Base-by-base conservation (phyloP, 495 filamentous ascomycete genomes). In the Mytilinidion resinicola region DNA sequence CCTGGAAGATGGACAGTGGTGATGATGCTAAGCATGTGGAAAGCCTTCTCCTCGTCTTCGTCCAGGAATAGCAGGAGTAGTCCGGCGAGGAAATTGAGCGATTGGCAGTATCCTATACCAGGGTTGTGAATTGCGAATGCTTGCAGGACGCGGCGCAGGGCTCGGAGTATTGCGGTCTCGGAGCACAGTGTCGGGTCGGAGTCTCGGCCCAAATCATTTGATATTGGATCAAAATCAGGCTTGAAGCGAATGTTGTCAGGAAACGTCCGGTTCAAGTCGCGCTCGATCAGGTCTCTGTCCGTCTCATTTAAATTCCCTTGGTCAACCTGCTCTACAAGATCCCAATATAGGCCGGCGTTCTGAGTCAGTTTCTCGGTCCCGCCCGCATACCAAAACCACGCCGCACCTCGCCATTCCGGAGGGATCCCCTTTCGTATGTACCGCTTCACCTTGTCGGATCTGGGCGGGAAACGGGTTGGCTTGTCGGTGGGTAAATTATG, bases 351-450 rank as follows among this genome's bases (percentile, higher is more conserved):
- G 3, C 88, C 88, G 9, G 77, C 74, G 66, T 95, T 79, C 54
- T 88, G 84, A 54, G 81, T 80, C 55, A 96, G 66, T 61, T 42
- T 44, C 41, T 83, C 80, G 30, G 88, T 88, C 6, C 93, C 93
- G 11, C 90, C 90, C n/a, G 90, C 91, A 70, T 96, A 98, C 72
- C 85, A 97, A 66, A 96, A 98, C 93, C 93, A 98, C 34, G 93
- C 92, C 5, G 87, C 85, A 10, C 93, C 93, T 64, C 93, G 81
- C 82, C 89, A 91, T 56, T 95, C 89, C 0, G 91, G 86, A 1
- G 93, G 93, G 21, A 96, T 90, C n/a, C 93, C 93, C 70, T 98
- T 98, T 36, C 92, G 84, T 33, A 96, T 81, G 67, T 89, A 96
- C 11, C 90, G 80, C 73, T 95, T 96, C 33, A 91, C 80, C 66